Percentiles rank a stretch among this genome's conserved stretches.
phyloP scores from a whole-genome alignment of 768 basidiomycete genomes.

The Fibroporia radiculosa region DNA sequence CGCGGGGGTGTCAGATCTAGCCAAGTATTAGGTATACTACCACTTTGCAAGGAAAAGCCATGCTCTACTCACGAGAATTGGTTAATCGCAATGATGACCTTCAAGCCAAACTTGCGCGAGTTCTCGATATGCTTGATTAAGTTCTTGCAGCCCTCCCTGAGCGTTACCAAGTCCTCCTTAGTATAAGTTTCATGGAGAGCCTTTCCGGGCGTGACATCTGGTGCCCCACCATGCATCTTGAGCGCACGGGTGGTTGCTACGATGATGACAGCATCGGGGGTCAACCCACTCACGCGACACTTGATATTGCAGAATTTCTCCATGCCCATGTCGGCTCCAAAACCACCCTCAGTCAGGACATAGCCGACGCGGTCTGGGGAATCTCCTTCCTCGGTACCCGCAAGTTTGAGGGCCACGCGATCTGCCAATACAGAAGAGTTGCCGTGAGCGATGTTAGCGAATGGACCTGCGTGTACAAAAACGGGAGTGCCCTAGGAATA shows the following conservation, averaged over 20 bases:
- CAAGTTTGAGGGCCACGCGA: slow-evolving; percentile 91
- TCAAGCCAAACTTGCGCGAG: slow-evolving; percentile 90
- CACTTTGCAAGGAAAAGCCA: too few relatives aligned
- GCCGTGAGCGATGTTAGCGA: slow-evolving; percentile 98
- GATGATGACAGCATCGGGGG: slow-evolving; percentile 89
- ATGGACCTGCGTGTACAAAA: slow-evolving; percentile 97
- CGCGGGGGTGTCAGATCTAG: slow-evolving; percentile 80
- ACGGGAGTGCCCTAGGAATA: slow-evolving; percentile 79
- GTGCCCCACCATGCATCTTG: slow-evolving; percentile 99
- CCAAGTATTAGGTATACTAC: too few relatives aligned
- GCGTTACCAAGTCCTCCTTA: slow-evolving; percentile 82
- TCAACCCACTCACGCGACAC: slow-evolving; percentile 87
- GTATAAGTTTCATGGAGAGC: slow-evolving; percentile 90
- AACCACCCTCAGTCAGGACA: slow-evolving; percentile 96
- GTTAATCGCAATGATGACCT: slow-evolving; percentile 95
- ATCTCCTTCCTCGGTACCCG: slow-evolving; percentile 91
- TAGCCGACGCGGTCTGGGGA: slow-evolving; percentile 76
- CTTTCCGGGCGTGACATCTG: slow-evolving; percentile 94
- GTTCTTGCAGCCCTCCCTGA: slow-evolving; percentile 91
- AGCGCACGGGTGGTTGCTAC: slow-evolving; percentile 96
- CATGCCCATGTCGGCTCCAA: slow-evolving; percentile 99
- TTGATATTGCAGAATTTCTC: slow-evolving; percentile 99
- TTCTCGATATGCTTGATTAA: slow-evolving; percentile 91
- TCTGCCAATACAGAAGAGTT: slow-evolving; percentile 99
- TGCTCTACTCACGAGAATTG: slow-evolving; percentile 71